Conservation (phyloP, 768 basidiomycete species). For the Hygrophorus pudorinus region DNA sequence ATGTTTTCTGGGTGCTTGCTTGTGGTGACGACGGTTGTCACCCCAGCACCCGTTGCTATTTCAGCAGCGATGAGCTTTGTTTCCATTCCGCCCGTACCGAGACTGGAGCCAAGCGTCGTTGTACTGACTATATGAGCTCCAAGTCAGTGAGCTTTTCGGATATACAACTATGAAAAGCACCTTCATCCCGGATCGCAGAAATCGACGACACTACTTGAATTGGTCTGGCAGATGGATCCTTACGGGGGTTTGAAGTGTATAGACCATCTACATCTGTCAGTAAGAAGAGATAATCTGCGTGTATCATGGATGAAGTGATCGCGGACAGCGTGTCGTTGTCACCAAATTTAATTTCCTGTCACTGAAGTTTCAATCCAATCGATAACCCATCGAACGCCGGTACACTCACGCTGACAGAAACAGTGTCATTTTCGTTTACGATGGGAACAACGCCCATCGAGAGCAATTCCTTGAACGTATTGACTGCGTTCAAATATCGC, state of each 20-base stretch:
- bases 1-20: conserved; percentile 72
- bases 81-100: conserved; percentile 99
- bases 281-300: conserved; percentile 94
- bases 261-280: conserved; percentile 94
- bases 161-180: conserved; percentile 27
- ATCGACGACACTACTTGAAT: conserved; percentile 83
- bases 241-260: conserved; percentile 92
- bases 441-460: too few species aligned
- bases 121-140: conserved; percentile 65
- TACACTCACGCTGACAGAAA: conserved; percentile 84
- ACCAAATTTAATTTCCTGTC: conserved; percentile 98
- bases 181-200: conserved; percentile 68
- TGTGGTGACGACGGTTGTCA: conserved; percentile 83
- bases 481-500: conserved; percentile 92
- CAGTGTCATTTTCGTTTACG: conserved; percentile 96
- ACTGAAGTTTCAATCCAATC: neutral
- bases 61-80: conserved; percentile 99
- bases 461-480: conserved; percentile 86
- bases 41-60: conserved; percentile 91
- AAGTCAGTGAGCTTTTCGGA: neutral
- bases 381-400: neutral
- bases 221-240: conserved; percentile 71
- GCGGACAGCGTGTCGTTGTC: conserved; percentile 99
- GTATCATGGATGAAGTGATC: conserved; percentile 96
- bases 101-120: conserved; percentile 79